phyloP scores from a whole-genome alignment of 345 rosid genomes.

The Syzygium oleosum region DNA sequence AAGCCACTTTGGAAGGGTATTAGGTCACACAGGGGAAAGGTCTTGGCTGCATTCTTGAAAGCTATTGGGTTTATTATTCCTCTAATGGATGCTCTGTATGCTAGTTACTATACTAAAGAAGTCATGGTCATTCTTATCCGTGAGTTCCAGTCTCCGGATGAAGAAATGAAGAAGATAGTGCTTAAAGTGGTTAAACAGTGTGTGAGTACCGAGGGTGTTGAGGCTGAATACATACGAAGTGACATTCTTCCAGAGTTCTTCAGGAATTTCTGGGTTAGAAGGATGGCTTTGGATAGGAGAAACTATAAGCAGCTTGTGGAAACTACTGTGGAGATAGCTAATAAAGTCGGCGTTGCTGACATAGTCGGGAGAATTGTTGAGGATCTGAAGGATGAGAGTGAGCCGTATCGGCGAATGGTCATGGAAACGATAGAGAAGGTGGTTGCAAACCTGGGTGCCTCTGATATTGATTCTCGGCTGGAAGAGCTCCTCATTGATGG shows the following conservation, averaged over 20 bases:
- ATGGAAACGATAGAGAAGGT: constrained; percentile 99
- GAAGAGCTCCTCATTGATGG: constrained; percentile 98
- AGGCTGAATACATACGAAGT: constrained; percentile 75
- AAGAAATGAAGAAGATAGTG: constrained; percentile 98
- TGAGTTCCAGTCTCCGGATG: constrained; percentile 99
- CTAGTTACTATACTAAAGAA: constrained; percentile 94
- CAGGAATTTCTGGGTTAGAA: constrained; percentile 86
- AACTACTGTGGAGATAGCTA: constrained; percentile 95
- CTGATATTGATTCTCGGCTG: constrained; percentile 88
- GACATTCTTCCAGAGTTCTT: constrained; percentile 96
- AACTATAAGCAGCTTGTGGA: constrained; percentile 92
- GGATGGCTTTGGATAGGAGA: constrained; percentile 96
- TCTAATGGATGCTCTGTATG: constrained; percentile 93
- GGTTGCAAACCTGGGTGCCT: constrained; percentile 84
- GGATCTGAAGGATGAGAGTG: constrained; percentile 97
- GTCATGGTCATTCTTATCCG: constrained; percentile 90
- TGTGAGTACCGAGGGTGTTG: constrained; percentile 98
- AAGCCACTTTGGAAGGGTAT: constrained; percentile 99
- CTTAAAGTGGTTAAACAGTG: constrained; percentile 98
- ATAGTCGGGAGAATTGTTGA: constrained; percentile 85
- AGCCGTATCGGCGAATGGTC: constrained; percentile 87
- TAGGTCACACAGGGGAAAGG: constrained; percentile 96
- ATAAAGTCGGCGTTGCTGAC: constrained; percentile 95
- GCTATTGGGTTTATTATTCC: constrained; percentile 99
- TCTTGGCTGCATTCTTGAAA: constrained; percentile 98